Evolutionary conservation across 352 stramenopile genomes (phyloP), one percentile per base, ranked within the genome.

Genomic region (Peronosclerospora sorghi): DNA sequence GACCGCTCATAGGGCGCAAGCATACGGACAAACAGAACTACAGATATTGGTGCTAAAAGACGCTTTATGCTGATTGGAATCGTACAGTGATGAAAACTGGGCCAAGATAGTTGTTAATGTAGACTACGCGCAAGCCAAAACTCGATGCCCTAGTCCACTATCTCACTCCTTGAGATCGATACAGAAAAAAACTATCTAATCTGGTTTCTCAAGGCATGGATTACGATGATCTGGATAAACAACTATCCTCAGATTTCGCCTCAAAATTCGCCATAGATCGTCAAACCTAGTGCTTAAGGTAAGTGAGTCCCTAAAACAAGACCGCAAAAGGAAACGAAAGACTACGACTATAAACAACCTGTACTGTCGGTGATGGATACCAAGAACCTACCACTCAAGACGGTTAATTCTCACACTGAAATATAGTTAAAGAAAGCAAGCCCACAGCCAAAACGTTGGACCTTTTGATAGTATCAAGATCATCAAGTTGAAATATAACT

Each of bases 41-140:
- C 38, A 54, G 4, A 54, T 48, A 5, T 34, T 51, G 4, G 29
- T 48, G 1, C 5, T 59, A 15, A 40, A 59, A 59, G 39, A 54
- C 20, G 51, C 39, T 19, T 26, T 54, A 13, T n/a, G 34, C 10
- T 54, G 51, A 17, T 46, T 51, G 40, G 12, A 45, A 4, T 54
- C 45, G 8, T 42, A 51, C 28, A 21, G 32, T 21, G 4, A 4
- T 23, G 5, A 21, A 35, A 35, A 18, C 17, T 17, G 30, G n/a
- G 30, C 2, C 30, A 35, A 35, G 30, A 2, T 35, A 35, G 10
- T 35, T 35, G 30, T 8, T 35, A 17, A 8, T 15, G 30, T 35
- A 18, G 13, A 18, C 2, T 35, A 35, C 30, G 30, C 30, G 30
- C 13, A 35, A 8, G 12, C 30, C 30, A 35, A n/a, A n/a, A 8